Evolutionary conservation across 345 rosid species (phyloP), one percentile per base, ranked within the genome.

Genomic region (Leavenworthia alabamica): DNA sequence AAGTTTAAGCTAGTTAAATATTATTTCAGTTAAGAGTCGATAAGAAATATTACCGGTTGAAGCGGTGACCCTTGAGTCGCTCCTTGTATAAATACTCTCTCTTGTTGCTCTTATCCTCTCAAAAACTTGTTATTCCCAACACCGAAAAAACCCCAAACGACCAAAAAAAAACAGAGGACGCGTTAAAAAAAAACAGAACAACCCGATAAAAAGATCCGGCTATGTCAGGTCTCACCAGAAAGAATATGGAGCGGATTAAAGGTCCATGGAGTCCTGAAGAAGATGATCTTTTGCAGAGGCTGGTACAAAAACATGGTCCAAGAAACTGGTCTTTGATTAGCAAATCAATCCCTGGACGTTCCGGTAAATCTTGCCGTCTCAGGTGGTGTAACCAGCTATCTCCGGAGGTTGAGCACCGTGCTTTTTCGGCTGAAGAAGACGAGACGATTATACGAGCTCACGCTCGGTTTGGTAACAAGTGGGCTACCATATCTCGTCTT

Each of bases 211-310:
- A 47, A 19, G 13, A 48, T 62, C 54, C 68, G 59, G 17, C 28
- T 48, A 44, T 24, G 73, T 73, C 63, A 29, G 28, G 12, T 40
- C 62, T 56, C 60, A 74, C 62, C 31, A 17, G 60, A n/a, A 55
- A 66, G 66, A 68, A 43, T 36, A 72, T 75, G 77, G 96, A 92
- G 73, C 81, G 96, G 82, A 89, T 92, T 67, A 92, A 83, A 71
- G 96, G 98, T 11, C 98, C 96, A 12, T 91, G 98, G 98, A 91
- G 96, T 67, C 95, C 96, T 9, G 91, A 91, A 47, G 98, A 91
- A 64, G 98, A 92, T 50, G 96, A 92, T 17, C 83, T 84, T 37
- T 75, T 92, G 7, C 83, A 77, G 58, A 70, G 73, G 16, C 75
- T 92, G 39, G 96, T 92, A 1, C 81, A 77, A 8, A 81, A 62